These are phyloP conservation scores for Pythium aristosporum DNA, from an alignment of 352 stramenopile genomes.

Conservation along the genomic window DNA sequence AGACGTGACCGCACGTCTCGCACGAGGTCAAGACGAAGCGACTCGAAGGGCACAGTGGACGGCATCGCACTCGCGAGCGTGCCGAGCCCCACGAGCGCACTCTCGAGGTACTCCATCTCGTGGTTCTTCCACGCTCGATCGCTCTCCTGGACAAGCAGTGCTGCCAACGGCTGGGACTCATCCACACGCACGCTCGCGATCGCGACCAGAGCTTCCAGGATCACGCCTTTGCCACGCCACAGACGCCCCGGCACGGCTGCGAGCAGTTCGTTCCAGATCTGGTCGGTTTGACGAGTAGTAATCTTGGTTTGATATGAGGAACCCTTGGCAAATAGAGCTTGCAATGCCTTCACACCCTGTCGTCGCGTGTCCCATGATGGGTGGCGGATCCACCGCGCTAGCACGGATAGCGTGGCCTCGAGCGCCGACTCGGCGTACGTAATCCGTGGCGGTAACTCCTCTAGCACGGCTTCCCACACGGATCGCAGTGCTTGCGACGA, in stretches of 20 bases:
- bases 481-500: constrained; percentile 41
- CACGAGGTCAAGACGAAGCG: constrained; percentile 41
- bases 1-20: constrained; percentile 36
- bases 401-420: constrained; percentile 39
- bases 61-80: constrained; percentile 42
- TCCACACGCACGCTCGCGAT: constrained; percentile 32
- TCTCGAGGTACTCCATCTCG: constrained; percentile 74
- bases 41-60: constrained; percentile 10
- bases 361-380: constrained; percentile 74
- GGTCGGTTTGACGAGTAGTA: constrained; percentile 38
- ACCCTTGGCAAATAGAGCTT: constrained; percentile 45
- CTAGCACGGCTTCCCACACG: constrained; percentile 59
- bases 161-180: constrained; percentile 33
- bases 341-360: constrained; percentile 64
- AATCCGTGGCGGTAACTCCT: constrained; percentile 66
- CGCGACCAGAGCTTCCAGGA: constrained; percentile 67
- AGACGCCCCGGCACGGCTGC: constrained; percentile 60
- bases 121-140: constrained; percentile 59
- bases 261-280: constrained; percentile 54
- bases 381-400: constrained; percentile 53
- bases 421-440: constrained; percentile 50
- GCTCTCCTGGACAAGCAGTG: constrained; percentile 55
- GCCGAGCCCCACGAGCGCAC: constrained; percentile 51
- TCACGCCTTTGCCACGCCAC: constrained; percentile 74
- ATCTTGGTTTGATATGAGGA: constrained; percentile 48